Evolutionary conservation across 2,329 filamentous ascomycete species (phyloP), one percentile per base, ranked within the genome.

Genomic region (Epicoccum nigrum): DNA sequence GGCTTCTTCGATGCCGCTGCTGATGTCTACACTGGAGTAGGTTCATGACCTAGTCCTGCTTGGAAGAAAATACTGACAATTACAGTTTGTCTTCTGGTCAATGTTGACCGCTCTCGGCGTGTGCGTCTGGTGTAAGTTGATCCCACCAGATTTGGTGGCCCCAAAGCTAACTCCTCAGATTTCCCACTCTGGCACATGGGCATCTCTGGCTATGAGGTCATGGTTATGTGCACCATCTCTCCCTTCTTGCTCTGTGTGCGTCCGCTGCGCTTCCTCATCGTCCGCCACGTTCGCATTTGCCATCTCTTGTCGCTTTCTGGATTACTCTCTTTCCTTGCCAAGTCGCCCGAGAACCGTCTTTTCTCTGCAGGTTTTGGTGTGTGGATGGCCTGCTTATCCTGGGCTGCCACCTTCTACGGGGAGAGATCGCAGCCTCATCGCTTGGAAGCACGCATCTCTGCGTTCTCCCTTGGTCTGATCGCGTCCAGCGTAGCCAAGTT

Each of bases 181-280:
- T 99, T 99, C 72, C 94, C 94, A 12, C 83, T 99, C 9, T 99
- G 94, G 94, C 86, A 97, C 72, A 99, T 99, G 94, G 94, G 94
- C 21, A 95, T 99, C 54, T 97, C 93, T 4, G 94, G 94, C 56
- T 99, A 94, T 69, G 94, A 99, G 76, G 88, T 86, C 34, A 81
- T 96, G 60, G 87, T 99, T 67, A 88, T 97, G 85, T 84, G 83
- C 41, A 93, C 90, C 3, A 74, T 93, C 43, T 89, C 92, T 4
- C 94, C 94, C 0, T 79, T 92, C 31, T 73, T 97, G 16, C 84
- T 99, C 34, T 86, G 81, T 17, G 87, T 92, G 56, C 81, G 81
- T 38, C 79, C 86, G 1, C 54, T 97, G 15, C 87, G 91, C 53
- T 83, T 82, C 31, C 71, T 90, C 13, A 81, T 90, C 9, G 76